phyloP scores from a whole-genome alignment of 345 rosid genomes.

The Fremontodendron californicum region DNA sequence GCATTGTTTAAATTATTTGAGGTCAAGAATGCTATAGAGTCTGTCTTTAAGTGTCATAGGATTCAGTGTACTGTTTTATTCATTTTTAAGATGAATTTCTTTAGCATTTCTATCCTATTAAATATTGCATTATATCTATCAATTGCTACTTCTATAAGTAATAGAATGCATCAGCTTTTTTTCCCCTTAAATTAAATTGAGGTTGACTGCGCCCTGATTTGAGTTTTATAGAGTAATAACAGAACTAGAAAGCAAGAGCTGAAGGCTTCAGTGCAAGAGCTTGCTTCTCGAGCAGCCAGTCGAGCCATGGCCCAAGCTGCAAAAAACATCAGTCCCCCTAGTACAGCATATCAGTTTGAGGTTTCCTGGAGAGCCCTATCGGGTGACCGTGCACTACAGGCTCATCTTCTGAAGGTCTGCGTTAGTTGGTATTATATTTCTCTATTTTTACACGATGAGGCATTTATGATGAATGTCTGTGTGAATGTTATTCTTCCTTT shows the following conservation, averaged over 20 bases:
- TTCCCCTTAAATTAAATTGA: too few species aligned
- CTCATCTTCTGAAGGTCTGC: constrained; percentile 70
- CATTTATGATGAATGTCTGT: neutral
- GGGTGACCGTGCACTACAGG: constrained; percentile 54
- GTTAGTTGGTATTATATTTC: neutral
- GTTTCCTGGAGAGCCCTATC: constrained; percentile 74
- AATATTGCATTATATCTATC: neutral
- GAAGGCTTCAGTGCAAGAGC: constrained; percentile 67
- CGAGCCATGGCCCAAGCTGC: constrained; percentile 73
- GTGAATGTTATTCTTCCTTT: constrained; percentile 4
- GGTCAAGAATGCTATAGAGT: neutral
- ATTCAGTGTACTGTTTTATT: neutral
- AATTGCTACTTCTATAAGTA: neutral
- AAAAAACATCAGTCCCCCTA: constrained; percentile 59
- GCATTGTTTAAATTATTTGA: neutral
- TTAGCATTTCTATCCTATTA: neutral
- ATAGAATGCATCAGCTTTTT: neutral
- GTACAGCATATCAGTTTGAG: constrained; percentile 83
- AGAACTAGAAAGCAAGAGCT: constrained; percentile 38
- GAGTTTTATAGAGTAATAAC: constrained; percentile 35
- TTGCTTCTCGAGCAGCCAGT: constrained; percentile 81
- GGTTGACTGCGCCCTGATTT: too few species aligned
- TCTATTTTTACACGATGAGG: neutral
- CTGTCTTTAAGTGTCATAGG: neutral
- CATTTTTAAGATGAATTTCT: neutral